Base-by-base conservation (phyloP, 1,139 yeast genomes). In the Candida sanyaensis region DNA sequence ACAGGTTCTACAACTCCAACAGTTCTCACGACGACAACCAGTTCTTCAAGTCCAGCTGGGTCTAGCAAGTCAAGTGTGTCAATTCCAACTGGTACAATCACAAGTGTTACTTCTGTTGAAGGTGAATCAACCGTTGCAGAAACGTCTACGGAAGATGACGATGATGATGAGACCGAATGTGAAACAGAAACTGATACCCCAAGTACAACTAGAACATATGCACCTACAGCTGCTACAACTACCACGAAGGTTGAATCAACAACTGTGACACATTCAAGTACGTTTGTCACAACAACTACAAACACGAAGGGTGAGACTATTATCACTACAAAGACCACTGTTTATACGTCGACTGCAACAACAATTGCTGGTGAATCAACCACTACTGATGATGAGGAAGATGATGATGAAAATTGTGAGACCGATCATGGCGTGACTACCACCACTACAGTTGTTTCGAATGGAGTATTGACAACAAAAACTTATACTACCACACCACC, bases 101-200 rank as follows among this genome's bases (percentile, higher is more conserved):
- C n/a, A n/a, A n/a, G n/a, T n/a, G n/a, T 7, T 7, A 24, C 27
- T 24, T 24, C 27, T 24, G 6, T 5, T 24, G 27, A 7, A 24
- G 27, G 27, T n/a, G n/a, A n/a, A n/a, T n/a, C n/a, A n/a, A n/a
- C n/a, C n/a, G n/a, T n/a, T n/a, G n/a, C n/a, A n/a, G n/a, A n/a
- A n/a, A 17, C 41, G 21, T 37, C 33, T 12, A 36, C n/a, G 5
- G 27, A 24, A 11, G 50, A 45, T 32, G 54, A 50, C 27, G 59
- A 54, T 29, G 61, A 53, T 26, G 53, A 48, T 17, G 57, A 52
- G 10, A 48, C 47, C 9, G 51, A 48, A 11, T 45, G 51, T 37
- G 53, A 49, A 27, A 50, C 55, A 17, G 54, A 46, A 9, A 41
- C 50, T 13, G 43, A 29, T 11, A 34, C 29, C 17, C 27, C 51